Conservation (phyloP, 441 rosid genomes). For the Pelargonium myrrhifolium region DNA sequence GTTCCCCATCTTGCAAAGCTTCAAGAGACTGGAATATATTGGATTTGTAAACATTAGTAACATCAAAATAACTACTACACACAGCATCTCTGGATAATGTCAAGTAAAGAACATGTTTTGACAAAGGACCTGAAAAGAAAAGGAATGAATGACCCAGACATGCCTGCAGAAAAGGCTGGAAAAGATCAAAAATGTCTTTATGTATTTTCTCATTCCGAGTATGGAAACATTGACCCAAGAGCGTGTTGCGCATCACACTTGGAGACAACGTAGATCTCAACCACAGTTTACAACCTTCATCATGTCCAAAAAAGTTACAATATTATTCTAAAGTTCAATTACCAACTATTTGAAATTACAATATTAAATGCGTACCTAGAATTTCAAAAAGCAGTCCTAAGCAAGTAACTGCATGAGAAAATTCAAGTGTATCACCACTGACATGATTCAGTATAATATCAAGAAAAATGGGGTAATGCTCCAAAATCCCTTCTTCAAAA, state of each 20-base stretch:
- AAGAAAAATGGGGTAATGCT: constrained; percentile 89
- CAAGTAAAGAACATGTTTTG: constrained; percentile 11
- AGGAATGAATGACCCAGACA: constrained; percentile 21
- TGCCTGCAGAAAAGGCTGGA: constrained; percentile 93
- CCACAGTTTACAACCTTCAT: constrained; percentile 96
- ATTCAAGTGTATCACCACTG: constrained; percentile 82
- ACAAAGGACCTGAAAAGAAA: constrained; percentile 15
- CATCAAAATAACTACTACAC: constrained; percentile 17
- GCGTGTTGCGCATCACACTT: constrained; percentile 94
- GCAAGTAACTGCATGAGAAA: constrained; percentile 85
- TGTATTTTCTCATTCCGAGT: constrained; percentile 88
- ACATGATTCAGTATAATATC: constrained; percentile 90
- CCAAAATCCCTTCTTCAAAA: constrained; percentile 94
- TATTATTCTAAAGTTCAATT: constrained; percentile 8
- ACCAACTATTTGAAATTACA: background rate
- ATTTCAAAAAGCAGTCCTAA: constrained; percentile 88
- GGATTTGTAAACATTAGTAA: constrained; percentile 21
- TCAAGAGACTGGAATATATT: constrained; percentile 70
- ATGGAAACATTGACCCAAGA: constrained; percentile 98
- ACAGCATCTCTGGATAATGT: constrained; percentile 13
- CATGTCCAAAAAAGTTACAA: constrained; percentile 19
- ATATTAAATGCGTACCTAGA: constrained; percentile 52
- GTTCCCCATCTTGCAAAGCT: constrained; percentile 98
- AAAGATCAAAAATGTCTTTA: constrained; percentile 95
- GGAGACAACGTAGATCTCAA: constrained; percentile 93